Evolutionary conservation across 1,284 basidiomycete genomes (phyloP), one percentile per base, ranked within the genome.

Genomic region (Ganoderma meredithae): DNA sequence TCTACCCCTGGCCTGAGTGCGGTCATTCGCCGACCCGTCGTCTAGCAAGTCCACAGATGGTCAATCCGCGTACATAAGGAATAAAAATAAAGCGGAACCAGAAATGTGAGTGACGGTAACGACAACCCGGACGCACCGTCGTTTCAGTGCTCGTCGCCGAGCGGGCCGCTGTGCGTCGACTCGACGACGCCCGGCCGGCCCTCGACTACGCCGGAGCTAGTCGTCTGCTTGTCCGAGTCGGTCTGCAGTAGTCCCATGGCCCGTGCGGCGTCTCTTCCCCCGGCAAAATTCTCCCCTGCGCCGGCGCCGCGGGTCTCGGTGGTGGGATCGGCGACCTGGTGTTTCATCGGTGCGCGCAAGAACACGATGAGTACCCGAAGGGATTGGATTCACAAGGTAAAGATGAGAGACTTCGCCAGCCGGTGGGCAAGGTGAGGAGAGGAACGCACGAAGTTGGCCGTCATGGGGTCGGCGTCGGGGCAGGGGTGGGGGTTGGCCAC

Each of bases 151-250:
- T 85, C 81, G 70, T 81, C 82, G 70, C 81, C 82, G 69, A 87
- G 75, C 19, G 85, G 86, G 67, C 84, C 85, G 65, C 87, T 85
- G 69, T 86, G 80, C 17, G 84, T 77, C 36, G 80, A 76, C 76
- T 88, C 85, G 72, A 88, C 86, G 71, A 87, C 85, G 19, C 85
- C 85, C 8, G 85, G 84, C 13, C 81, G 81, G n/a, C 81, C 83
- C 74, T 88, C 86, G 60, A 84, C 76, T 59, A 85, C 84, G 41
- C 84, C 76, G 60, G 85, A 83, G 41, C 84, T 84, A 1, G 84
- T 81, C 4, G 79, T 77, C 66, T 81, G n/a, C 19, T 8, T 17
- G 43, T 17, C 17, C 4, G 17, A 36, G 27, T 31, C 22, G 44
- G n/a, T 47, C 22, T 49, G 66, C 63, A n/a, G 7, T 7, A 8